Base-by-base conservation (phyloP, 208 protist species). In the Trypanosoma grayi region DNA sequence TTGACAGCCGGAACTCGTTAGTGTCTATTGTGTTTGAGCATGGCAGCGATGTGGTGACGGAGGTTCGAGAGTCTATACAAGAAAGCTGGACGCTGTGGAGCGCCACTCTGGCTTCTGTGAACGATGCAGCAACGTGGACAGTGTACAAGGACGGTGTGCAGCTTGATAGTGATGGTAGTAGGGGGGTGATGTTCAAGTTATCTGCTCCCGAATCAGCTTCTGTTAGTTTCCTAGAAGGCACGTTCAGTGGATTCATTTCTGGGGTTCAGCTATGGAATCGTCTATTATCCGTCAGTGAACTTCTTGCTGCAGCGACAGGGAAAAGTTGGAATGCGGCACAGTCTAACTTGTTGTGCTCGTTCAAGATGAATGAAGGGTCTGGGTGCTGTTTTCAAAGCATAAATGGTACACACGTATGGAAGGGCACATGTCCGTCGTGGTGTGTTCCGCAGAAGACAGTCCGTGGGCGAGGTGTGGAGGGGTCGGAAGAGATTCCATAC, bases 61-160 rank as follows among this genome's bases (percentile, higher is more conserved):
- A 92, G 59, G 68, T 92, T 24, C 75, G 76, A 36, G 83, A 94
- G 63, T 37, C 79, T 1, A 74, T 91, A 37, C 60, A 62, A 34
- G 36, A 51, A 7, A 14, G 33, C 0, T 95, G 89, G 86, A 55
- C 69, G 14, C 68, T 87, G 7, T 95, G 89, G 86, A 88, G 79
- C 43, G 89, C 89, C 11, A 79, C 79, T 11, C 39, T 95, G 37
- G 64, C 54, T 54, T 77, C 71, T 6, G 27, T 71, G 18, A 84
- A 82, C 56, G 75, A 88, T 52, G 74, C 79, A 1, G 83, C 83
- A 3, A 67, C 60, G 18, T 95, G 89, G 89, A 79, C 48, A 2
- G 74, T 95, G 0, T 92, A 85, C 64, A 76, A 78, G 13, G 82
- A 95, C 51, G 89, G 79, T 1, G 57, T 77, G 18, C 9, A 69